These are phyloP conservation scores for Apophysomyces ossiformis DNA, from an alignment of 371 early-diverging fungal genomes.

Conservation along the genomic window DNA sequence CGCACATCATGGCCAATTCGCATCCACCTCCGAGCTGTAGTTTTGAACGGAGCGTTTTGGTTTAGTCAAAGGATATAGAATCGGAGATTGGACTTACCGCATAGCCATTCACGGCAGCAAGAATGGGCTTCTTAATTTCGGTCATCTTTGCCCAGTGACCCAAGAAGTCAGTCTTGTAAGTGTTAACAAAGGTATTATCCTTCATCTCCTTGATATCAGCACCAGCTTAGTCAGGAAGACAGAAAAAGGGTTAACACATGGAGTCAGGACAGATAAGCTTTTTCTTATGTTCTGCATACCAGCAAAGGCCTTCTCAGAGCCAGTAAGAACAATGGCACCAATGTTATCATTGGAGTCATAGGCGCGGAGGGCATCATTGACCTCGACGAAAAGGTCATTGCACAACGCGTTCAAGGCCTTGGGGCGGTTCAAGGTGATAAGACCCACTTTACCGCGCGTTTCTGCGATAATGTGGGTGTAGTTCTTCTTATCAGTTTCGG, in stretches of 20 bases:
- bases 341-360: constrained; percentile 81
- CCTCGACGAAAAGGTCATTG: constrained; percentile 88
- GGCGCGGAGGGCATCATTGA: constrained; percentile 85
- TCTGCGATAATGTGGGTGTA: constrained; percentile 78
- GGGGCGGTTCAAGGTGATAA: constrained; percentile 92
- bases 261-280: background rate
- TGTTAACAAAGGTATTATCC: constrained; percentile 80
- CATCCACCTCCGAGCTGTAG: constrained; percentile 95
- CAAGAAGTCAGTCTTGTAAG: constrained; percentile 91
- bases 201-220: constrained; percentile 99
- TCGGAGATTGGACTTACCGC: constrained; percentile 68
- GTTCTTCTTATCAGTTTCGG: constrained; percentile 35
- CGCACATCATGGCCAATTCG: constrained; percentile 99
- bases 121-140: constrained; percentile 92
- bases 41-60: background rate
- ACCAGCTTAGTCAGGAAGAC: constrained; percentile 69
- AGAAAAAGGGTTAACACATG: background rate
- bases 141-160: constrained; percentile 94
- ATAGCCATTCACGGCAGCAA: constrained; percentile 97
- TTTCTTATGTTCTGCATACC: constrained; percentile 52
- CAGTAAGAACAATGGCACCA: constrained; percentile 95
- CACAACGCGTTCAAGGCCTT: constrained; percentile 98
- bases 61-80: background rate
- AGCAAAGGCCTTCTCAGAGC: constrained; percentile 96
- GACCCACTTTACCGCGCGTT: constrained; percentile 83